phyloP scores from a whole-genome alignment of 2,329 filamentous ascomycete species.

The Emericellopsis cladophorae region DNA sequence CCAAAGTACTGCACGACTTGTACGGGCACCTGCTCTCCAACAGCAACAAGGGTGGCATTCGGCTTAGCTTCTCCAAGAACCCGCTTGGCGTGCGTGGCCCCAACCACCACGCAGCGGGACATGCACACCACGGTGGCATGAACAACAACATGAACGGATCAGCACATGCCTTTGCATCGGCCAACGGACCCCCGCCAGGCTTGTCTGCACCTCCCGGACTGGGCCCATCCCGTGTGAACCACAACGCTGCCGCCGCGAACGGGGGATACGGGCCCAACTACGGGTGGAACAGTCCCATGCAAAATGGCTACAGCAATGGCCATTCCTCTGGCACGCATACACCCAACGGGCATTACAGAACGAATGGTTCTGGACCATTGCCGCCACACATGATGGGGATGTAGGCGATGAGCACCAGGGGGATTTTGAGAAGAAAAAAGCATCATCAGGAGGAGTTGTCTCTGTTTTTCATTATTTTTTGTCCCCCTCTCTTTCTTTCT shows the following conservation, averaged over 20 bases:
- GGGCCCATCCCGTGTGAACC: conserved; percentile 14
- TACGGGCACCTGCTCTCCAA: conserved; percentile 83
- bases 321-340: not conserved
- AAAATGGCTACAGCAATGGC: conserved; percentile 1
- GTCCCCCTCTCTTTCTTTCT: conserved; percentile 1
- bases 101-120: conserved; percentile 35
- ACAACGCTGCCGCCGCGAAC: conserved; percentile 1
- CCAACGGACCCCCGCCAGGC: conserved; percentile 71
- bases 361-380: conserved; percentile 1
- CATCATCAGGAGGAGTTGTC: conserved; percentile 2
- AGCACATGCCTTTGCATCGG: conserved; percentile 50
- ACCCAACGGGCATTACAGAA: conserved; percentile 2
- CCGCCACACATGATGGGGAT: conserved; percentile 6
- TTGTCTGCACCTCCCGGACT: conserved; percentile 65
- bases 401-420: not conserved
- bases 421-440: not conserved
- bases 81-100: conserved; percentile 81
- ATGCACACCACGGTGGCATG: conserved; percentile 43
- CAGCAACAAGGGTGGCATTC: conserved; percentile 87
- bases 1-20: conserved; percentile 78
- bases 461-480: conserved; percentile 3
- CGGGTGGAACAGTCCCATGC: conserved; percentile 8
- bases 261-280: conserved; percentile 6
- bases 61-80: conserved; percentile 95
- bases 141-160: conserved; percentile 14